Percentiles rank a stretch among this genome's conserved stretches.
These are phyloP conservation scores for Castanea mollissima DNA, from an alignment of 306 rosid genomes.

Conservation along the genomic window DNA sequence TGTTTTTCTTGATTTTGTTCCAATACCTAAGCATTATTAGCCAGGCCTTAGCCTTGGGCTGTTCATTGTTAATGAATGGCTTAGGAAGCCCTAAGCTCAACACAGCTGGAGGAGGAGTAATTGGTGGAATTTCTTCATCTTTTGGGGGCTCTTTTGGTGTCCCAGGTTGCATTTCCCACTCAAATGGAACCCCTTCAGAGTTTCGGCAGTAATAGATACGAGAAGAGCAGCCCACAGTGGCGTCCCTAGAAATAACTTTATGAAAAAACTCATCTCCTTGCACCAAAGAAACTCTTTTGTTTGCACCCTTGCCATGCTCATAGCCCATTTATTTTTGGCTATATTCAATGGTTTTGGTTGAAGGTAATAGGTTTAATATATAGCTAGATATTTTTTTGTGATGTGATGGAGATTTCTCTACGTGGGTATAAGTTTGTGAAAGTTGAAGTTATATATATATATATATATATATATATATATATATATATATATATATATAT, in stretches of 20 bases:
- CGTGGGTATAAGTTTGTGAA: neutral
- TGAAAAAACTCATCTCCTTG: conserved; percentile 24
- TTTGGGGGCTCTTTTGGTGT: conserved; percentile 42
- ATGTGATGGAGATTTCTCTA: neutral
- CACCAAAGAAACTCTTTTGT: neutral
- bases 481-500: too few relatives aligned
- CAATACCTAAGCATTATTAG: conserved; percentile 38
- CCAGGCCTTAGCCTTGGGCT: conserved; percentile 28
- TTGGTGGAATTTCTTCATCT: conserved; percentile 47
- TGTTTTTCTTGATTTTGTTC: conserved; percentile 39
- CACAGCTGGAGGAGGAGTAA: conserved; percentile 72
- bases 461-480: too few relatives aligned
- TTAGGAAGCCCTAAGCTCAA: conserved; percentile 55
- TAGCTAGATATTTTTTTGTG: neutral
- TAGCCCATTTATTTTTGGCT: conserved; percentile 29
- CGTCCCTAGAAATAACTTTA: conserved; percentile 42
- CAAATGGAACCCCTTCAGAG: conserved; percentile 77
- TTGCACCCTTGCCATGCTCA: conserved; percentile 9
- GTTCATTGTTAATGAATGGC: conserved; percentile 31
- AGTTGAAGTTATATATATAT: neutral
- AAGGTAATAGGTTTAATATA: neutral
- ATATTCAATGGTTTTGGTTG: neutral
- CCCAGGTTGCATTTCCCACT: conserved; percentile 90
- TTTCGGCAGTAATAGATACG: conserved; percentile 56
- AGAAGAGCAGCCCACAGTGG: conserved; percentile 67